phyloP scores from a whole-genome alignment of 225 moss, liverwort and hornwort genomes.

The Physcomitrellopsis africana region DNA sequence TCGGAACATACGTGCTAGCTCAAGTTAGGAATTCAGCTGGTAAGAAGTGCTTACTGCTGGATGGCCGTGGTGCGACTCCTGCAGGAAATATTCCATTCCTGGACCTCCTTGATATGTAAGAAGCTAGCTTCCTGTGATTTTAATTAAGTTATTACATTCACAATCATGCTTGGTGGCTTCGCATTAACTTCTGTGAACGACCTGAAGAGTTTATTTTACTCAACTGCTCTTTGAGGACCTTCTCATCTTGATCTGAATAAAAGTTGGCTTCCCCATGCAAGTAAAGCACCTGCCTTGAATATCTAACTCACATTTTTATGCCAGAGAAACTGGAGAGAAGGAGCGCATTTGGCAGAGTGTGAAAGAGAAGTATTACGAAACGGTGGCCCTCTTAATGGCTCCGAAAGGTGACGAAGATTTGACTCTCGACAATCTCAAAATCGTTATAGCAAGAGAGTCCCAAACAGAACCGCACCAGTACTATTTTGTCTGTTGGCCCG shows the following conservation, averaged over 20 bases:
- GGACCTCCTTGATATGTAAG: constrained; percentile 87
- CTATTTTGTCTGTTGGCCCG: constrained; percentile 79
- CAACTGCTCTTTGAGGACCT: background rate
- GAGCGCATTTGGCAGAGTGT: constrained; percentile 90
- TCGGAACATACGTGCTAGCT: constrained; percentile 86
- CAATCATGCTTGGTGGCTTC: constrained; percentile 16
- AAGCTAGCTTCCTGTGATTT: background rate
- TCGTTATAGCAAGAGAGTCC: constrained; percentile 91
- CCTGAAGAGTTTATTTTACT: constrained; percentile 18
- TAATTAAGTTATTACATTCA: constrained; percentile 13
- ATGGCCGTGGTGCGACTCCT: constrained; percentile 93
- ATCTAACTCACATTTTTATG: constrained; percentile 15
- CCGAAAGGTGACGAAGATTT: constrained; percentile 78
- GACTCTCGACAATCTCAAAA: constrained; percentile 65
- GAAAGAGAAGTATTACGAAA: constrained; percentile 85
- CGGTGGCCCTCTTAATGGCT: constrained; percentile 77
- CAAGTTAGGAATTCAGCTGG: constrained; percentile 62
- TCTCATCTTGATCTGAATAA: background rate
- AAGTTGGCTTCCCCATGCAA: constrained; percentile 1
- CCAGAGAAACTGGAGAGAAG: constrained; percentile 83
- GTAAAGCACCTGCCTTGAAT: constrained; percentile 11
- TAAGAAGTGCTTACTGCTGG: constrained; percentile 71
- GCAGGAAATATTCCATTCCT: constrained; percentile 93
- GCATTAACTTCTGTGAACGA: background rate
- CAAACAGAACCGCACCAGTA: constrained; percentile 90